Evolutionary conservation across 31 red algal species (phyloP).

Genomic region (Pterothamnion heteromorphum): DNA sequence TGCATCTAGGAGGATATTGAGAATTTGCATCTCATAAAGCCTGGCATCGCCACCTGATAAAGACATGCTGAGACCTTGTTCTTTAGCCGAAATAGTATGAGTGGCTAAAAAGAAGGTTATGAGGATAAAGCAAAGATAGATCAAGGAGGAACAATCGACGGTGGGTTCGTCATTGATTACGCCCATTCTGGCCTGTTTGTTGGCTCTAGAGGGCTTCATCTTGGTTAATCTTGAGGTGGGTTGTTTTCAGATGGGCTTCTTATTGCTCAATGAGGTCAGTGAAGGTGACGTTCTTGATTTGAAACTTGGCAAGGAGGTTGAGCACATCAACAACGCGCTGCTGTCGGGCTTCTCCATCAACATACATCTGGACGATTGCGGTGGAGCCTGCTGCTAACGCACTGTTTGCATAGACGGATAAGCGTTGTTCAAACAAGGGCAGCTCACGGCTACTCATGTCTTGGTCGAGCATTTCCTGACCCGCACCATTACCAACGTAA

Average conservation of each 20-base stretch:
- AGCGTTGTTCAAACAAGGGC: no score
- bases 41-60: background rate
- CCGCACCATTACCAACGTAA: no score
- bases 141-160: background rate
- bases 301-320: background rate
- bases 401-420: no score
- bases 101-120: background rate
- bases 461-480: no score
- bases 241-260: background rate
- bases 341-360: background rate
- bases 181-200: no score
- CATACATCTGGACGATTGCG: background rate
- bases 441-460: no score
- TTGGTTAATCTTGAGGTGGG: background rate
- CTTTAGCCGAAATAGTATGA: background rate
- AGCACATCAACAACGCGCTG: background rate
- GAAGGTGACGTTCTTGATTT: background rate
- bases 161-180: background rate
- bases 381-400: background rate
- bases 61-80: background rate
- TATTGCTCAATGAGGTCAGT: background rate
- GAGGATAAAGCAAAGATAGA: background rate
- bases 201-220: no score
- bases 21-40: background rate
- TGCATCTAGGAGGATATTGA: background rate